phyloP scores from a whole-genome alignment of 176 grass and related monocot genomes.

The Phyllostachys edulis region DNA sequence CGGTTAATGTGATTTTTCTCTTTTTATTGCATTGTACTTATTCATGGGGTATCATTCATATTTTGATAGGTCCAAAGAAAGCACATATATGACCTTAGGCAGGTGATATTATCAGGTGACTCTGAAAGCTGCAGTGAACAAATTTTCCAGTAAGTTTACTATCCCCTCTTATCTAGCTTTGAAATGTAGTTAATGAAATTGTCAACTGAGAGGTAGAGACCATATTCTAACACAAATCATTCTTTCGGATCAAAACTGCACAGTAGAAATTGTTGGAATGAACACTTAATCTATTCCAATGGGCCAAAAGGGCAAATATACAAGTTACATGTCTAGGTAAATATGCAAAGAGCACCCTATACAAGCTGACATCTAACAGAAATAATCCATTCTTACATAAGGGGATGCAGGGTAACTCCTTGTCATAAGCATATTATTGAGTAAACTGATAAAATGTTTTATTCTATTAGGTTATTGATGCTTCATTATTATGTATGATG shows the following conservation, averaged over 20 bases:
- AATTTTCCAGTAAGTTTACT: slow-evolving; percentile 84
- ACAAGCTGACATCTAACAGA: no score
- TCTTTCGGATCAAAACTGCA: neutral
- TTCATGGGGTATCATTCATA: slow-evolving; percentile 22
- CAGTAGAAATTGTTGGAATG: neutral
- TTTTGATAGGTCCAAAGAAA: slow-evolving; percentile 86
- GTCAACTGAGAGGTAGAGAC: neutral
- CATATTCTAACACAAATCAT: neutral
- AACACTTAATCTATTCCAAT: no score
- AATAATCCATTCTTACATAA: slow-evolving; percentile 15
- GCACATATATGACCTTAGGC: slow-evolving; percentile 96
- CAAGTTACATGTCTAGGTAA: no score
- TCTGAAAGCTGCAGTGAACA: slow-evolving; percentile 76
- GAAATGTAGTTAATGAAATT: slow-evolving; percentile 8
- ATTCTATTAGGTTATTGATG: neutral
- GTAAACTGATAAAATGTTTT: neutral
- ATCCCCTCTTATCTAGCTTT: slow-evolving; percentile 8
- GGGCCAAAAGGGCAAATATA: no score
- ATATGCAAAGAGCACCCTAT: no score
- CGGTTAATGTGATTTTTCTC: slow-evolving; percentile 1
- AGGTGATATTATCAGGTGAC: slow-evolving; percentile 89
- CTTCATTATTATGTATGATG: slow-evolving; percentile 14
- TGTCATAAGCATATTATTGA: slow-evolving; percentile 1
- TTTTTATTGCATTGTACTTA: slow-evolving; percentile 7
- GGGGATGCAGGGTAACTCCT: neutral